phyloP scores from a whole-genome alignment of 75 land plant species.

The Isoetes taiwanensis region DNA sequence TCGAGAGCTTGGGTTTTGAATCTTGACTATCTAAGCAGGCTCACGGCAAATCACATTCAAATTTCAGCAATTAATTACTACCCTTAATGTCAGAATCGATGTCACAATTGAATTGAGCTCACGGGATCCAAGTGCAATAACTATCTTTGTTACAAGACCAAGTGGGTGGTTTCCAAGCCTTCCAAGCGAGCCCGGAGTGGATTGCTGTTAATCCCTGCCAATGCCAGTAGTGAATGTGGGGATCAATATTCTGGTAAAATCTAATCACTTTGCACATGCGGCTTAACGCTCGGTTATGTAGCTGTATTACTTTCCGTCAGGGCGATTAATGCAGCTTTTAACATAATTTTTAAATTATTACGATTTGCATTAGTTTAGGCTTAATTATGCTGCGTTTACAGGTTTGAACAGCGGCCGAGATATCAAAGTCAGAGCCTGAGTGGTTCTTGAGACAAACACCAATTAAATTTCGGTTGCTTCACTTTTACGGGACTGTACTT shows the following conservation, averaged over 20 bases:
- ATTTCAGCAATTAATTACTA: constrained; percentile 34
- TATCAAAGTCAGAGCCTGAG: constrained; percentile 55
- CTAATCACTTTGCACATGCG: no score
- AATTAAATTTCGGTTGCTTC: constrained; percentile 35
- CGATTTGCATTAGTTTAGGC: no score
- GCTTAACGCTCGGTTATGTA: no score
- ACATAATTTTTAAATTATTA: no score
- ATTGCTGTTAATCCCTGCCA: constrained; percentile 33
- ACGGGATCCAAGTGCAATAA: constrained; percentile 41
- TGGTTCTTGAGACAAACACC: constrained; percentile 26
- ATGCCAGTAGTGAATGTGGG: constrained; percentile 42
- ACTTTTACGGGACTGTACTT: constrained; percentile 40
- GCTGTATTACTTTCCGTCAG: no score
- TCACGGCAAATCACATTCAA: constrained; percentile 25
- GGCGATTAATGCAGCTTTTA: no score
- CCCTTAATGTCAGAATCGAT: constrained; percentile 57
- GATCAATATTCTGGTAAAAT: constrained; percentile 46
- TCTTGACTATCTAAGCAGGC: constrained; percentile 23
- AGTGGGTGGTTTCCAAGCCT: constrained; percentile 42
- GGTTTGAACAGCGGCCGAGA: constrained; percentile 40
- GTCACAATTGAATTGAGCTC: constrained; percentile 41
- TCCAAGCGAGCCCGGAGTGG: constrained; percentile 35
- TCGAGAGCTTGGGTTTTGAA: constrained; percentile 47
- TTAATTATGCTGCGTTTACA: no score
- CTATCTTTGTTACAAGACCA: constrained; percentile 39